These are phyloP conservation scores for Anthracocystis walkeri DNA, from an alignment of 1,284 basidiomycete genomes.

Conservation along the genomic window DNA sequence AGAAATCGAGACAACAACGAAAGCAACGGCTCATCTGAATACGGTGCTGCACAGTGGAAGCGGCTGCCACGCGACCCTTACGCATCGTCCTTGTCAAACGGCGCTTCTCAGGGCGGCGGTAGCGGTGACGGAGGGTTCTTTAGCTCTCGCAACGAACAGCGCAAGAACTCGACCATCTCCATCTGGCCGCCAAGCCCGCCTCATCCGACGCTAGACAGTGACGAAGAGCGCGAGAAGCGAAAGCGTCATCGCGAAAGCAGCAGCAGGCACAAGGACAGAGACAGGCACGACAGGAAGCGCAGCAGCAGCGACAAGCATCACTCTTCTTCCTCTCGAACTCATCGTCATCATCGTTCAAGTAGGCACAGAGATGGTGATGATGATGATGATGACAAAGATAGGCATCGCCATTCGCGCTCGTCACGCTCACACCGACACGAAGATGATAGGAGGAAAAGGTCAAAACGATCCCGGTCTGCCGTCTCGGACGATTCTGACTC, in stretches of 20 bases:
- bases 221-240: slow-evolving; percentile 49
- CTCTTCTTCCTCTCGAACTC: slow-evolving; percentile 24
- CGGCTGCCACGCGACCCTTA: slow-evolving; percentile 45
- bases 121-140: slow-evolving; percentile 40
- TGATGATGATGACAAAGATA: slow-evolving; percentile 26
- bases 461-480: slow-evolving; percentile 26
- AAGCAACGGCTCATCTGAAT: slow-evolving; percentile 19
- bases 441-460: slow-evolving; percentile 15
- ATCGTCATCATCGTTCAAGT: slow-evolving; percentile 32
- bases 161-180: slow-evolving; percentile 51
- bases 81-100: slow-evolving; percentile 26
- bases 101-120: slow-evolving; percentile 4
- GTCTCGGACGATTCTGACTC: slow-evolving; percentile 9
- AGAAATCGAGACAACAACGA: not conserved
- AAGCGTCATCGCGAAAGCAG: slow-evolving; percentile 28
- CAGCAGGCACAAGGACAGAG: slow-evolving; percentile 27
- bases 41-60: slow-evolving; percentile 46
- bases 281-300: slow-evolving; percentile 17
- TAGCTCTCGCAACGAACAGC: slow-evolving; percentile 52
- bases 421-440: slow-evolving; percentile 15
- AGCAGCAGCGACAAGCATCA: slow-evolving; percentile 34
- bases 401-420: slow-evolving; percentile 20
- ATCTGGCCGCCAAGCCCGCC: slow-evolving; percentile 60
- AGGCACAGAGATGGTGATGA: slow-evolving; percentile 28
- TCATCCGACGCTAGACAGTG: slow-evolving; percentile 46